Evolutionary conservation across 2,329 filamentous ascomycete genomes (phyloP).

Genomic region (Tolypocladium tropicale): DNA sequence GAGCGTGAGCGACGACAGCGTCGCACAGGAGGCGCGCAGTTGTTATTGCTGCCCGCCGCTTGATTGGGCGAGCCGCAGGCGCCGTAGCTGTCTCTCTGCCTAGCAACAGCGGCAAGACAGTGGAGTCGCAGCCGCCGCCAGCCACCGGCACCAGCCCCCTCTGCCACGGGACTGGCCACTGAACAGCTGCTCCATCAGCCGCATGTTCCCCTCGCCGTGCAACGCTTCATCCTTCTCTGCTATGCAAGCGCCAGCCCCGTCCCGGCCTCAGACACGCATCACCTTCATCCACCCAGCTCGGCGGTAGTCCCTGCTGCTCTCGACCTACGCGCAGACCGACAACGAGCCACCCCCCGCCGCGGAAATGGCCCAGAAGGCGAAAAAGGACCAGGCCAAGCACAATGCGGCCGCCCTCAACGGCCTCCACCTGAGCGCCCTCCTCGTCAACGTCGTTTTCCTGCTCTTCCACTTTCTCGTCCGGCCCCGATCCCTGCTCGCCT

Average conservation of each 20-base stretch:
- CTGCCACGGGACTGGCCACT: background rate
- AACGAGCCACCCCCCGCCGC: background rate
- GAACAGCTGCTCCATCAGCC: background rate
- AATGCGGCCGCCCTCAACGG: conserved; percentile 70
- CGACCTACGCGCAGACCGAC: background rate
- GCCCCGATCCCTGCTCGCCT: conserved; percentile 55
- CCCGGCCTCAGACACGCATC: background rate
- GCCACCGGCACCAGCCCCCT: background rate
- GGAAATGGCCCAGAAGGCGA: conserved; percentile 51
- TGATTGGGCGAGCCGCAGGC: conserved; percentile 8
- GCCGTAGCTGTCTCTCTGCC: conserved; percentile 3
- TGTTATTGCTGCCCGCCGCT: conserved; percentile 7
- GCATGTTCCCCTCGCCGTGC: background rate
- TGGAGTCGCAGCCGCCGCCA: background rate
- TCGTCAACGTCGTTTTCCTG: conserved; percentile 66
- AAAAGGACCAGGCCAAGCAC: conserved; percentile 60
- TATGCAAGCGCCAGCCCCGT: background rate
- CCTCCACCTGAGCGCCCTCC: conserved; percentile 67
- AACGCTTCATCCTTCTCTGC: background rate
- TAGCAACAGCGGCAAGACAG: conserved; percentile 6
- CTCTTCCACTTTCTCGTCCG: conserved; percentile 57
- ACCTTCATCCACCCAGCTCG: background rate
- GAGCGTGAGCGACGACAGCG: background rate
- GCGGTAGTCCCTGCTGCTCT: background rate
- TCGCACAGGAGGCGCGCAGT: conserved; percentile 1